These are phyloP conservation scores for Phytophthora sp. DNA, from an alignment of 352 stramenopile species.

Conservation along the genomic window DNA sequence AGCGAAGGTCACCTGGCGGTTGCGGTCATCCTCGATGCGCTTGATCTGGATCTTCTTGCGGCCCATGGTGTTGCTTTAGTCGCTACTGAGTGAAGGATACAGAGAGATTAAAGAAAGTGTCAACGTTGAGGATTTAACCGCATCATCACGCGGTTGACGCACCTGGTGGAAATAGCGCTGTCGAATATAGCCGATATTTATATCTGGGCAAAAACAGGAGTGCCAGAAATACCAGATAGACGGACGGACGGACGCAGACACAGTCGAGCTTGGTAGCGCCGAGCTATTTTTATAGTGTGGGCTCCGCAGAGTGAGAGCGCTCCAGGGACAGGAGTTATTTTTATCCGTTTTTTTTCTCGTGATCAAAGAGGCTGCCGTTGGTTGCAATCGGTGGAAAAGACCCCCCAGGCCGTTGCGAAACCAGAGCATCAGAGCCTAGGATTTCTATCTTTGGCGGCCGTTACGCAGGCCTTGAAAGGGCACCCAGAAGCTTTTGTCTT, in stretches of 20 bases:
- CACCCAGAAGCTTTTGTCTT: slow-evolving; percentile 2
- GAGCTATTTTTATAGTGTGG: slow-evolving; percentile 49
- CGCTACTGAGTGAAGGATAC: slow-evolving; percentile 9
- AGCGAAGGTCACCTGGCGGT: slow-evolving; percentile 84
- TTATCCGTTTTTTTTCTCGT: slow-evolving; percentile 49
- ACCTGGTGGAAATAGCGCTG: slow-evolving; percentile 39
- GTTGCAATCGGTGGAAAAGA: slow-evolving; percentile 46
- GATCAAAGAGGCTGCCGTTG: slow-evolving; percentile 34
- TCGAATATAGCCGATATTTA: slow-evolving; percentile 42
- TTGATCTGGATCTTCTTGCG: slow-evolving; percentile 92
- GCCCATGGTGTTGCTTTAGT: slow-evolving; percentile 58
- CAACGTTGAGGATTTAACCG: background rate
- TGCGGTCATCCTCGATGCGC: slow-evolving; percentile 86
- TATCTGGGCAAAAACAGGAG: slow-evolving; percentile 38
- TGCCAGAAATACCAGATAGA: slow-evolving; percentile 32
- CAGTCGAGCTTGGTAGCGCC: slow-evolving; percentile 11
- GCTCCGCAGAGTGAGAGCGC: background rate
- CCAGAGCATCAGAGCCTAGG: slow-evolving; percentile 1
- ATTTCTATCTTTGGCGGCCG: slow-evolving; percentile 25
- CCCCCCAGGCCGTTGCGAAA: slow-evolving; percentile 37
- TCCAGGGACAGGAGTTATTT: slow-evolving; percentile 39
- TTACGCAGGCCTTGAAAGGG: slow-evolving; percentile 18
- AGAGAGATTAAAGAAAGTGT: too few species aligned
- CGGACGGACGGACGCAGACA: background rate
- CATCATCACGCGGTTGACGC: slow-evolving; percentile 28